These are phyloP conservation scores for Saitozyma podzolica DNA, from an alignment of 768 basidiomycete species.

Conservation along the genomic window DNA sequence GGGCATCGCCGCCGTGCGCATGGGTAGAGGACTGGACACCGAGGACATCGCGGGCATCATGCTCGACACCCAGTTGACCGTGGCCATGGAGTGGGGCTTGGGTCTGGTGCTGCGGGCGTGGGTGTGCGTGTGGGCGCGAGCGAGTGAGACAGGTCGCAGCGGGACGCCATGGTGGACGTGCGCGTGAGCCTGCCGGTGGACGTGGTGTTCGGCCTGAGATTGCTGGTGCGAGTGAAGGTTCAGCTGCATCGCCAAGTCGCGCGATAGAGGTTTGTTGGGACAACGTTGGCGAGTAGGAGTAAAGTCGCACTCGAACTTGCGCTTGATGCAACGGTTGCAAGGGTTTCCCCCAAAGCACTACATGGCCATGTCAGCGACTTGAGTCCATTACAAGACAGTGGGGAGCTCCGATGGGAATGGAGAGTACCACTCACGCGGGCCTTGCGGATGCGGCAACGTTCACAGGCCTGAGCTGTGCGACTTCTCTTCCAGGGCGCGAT, in stretches of 20 bases:
- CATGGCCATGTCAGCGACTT: conserved; percentile 4
- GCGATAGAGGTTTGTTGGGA: background rate
- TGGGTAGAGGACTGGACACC: too few relatives aligned
- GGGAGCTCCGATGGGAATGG: conserved; percentile 1
- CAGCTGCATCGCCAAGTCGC: background rate
- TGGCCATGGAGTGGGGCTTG: too few relatives aligned
- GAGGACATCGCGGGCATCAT: too few relatives aligned
- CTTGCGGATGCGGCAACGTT: conserved; percentile 49
- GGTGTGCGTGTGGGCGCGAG: too few relatives aligned
- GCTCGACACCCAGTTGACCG: too few relatives aligned
- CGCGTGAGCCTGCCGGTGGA: background rate
- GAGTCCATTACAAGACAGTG: background rate
- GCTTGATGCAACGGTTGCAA: conserved; percentile 39
- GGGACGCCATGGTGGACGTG: too few relatives aligned
- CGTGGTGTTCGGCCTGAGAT: background rate
- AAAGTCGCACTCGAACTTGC: conserved; percentile 11
- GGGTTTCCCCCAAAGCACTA: conserved; percentile 44
- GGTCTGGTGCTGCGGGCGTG: too few relatives aligned
- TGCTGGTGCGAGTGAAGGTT: background rate
- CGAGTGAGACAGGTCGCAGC: too few relatives aligned
- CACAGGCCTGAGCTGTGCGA: conserved; percentile 50
- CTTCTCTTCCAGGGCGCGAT: too few relatives aligned
- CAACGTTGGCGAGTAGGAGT: too few relatives aligned
- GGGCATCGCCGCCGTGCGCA: too few relatives aligned
- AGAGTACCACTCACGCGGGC: conserved; percentile 42